phyloP scores from a whole-genome alignment of 768 basidiomycete species.

The Hirschioporus abietinus region DNA sequence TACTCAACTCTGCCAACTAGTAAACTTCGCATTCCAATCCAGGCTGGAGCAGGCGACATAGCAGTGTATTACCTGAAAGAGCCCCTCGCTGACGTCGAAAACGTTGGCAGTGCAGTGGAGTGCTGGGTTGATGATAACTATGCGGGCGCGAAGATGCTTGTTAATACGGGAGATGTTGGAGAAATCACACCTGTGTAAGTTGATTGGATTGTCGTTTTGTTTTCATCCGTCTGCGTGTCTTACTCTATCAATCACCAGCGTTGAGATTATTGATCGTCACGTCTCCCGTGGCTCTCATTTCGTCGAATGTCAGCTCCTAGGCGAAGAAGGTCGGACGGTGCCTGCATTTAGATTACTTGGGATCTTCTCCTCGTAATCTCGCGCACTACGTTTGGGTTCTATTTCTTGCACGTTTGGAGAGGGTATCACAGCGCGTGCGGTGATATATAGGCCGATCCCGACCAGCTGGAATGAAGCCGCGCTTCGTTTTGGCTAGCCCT shows the following conservation, averaged over 20 bases:
- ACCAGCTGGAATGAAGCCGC: background rate
- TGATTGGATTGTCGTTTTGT: constrained; percentile 10
- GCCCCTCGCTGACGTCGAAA: constrained; percentile 42
- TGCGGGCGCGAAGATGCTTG: constrained; percentile 65
- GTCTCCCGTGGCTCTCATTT: constrained; percentile 89
- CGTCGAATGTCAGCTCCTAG: constrained; percentile 84
- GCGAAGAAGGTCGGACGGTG: constrained; percentile 79
- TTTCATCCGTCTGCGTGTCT: constrained; percentile 5
- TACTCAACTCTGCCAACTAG: constrained; percentile 83
- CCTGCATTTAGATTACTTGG: constrained; percentile 89
- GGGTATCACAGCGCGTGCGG: background rate
- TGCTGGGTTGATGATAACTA: constrained; percentile 99
- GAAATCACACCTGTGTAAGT: constrained; percentile 64
- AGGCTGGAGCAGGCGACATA: constrained; percentile 85
- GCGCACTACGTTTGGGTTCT: background rate
- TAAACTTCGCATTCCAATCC: constrained; percentile 76
- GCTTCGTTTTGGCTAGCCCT: background rate
- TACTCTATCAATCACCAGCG: constrained; percentile 8
- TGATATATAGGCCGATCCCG: background rate
- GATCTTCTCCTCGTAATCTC: constrained; percentile 66
- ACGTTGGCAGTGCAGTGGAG: constrained; percentile 61
- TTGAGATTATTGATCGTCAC: constrained; percentile 73
- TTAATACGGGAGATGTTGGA: constrained; percentile 66
- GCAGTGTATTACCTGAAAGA: constrained; percentile 87
- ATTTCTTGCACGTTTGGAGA: background rate